phyloP scores from a whole-genome alignment of 257 asterid species.

The Voacanga thouarsii region DNA sequence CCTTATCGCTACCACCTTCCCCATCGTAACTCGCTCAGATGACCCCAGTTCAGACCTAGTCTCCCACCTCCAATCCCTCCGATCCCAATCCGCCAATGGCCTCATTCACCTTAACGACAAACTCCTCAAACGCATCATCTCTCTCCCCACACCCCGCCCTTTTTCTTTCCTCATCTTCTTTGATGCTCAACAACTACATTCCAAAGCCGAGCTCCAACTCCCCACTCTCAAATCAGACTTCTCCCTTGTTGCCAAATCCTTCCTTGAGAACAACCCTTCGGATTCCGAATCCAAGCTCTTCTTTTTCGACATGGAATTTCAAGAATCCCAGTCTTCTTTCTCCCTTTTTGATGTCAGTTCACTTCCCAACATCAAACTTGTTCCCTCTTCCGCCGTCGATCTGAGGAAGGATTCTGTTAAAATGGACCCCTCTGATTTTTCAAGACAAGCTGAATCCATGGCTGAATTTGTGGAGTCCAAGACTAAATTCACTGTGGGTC shows the following conservation, averaged over 20 bases:
- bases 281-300: constrained; percentile 36
- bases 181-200: constrained; percentile 71
- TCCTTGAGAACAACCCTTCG: constrained; percentile 51
- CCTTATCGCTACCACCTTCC: constrained; percentile 22
- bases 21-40: background rate
- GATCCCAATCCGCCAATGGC: constrained; percentile 49
- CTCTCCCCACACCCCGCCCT: constrained; percentile 65
- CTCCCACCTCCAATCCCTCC: constrained; percentile 51
- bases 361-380: constrained; percentile 73
- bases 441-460: constrained; percentile 82
- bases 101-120: constrained; percentile 57
- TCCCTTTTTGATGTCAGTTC: constrained; percentile 58
- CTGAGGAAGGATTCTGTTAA: constrained; percentile 48
- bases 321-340: constrained; percentile 65
- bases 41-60: constrained; percentile 26
- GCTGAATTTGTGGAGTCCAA: constrained; percentile 62
- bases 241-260: constrained; percentile 59
- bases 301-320: constrained; percentile 69
- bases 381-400: constrained; percentile 58
- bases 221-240: constrained; percentile 57
- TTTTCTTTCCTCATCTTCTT: constrained; percentile 74
- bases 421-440: constrained; percentile 70
- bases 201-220: constrained; percentile 58
- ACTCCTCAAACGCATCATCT: constrained; percentile 55
- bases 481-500: constrained; percentile 45